Base-by-base conservation (phyloP, 1,284 basidiomycete genomes). In the Xerocomus amazonicus region DNA sequence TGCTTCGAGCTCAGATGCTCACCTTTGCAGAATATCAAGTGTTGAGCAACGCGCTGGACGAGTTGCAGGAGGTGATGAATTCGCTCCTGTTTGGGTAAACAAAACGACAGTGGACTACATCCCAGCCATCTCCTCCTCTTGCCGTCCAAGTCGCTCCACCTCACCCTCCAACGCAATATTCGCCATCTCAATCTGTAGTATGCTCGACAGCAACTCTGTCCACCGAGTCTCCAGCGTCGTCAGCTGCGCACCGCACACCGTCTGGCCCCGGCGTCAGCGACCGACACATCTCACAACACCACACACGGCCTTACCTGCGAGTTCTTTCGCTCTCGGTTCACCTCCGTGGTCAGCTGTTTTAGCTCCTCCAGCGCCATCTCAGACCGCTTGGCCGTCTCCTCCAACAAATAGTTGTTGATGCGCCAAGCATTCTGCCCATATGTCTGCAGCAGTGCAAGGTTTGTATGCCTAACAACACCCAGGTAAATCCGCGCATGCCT, bases 401-500 rank as follows among this genome's bases (percentile, higher is more conserved):
- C 92, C 23, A 93, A 72, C 29, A 90, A 76, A 65, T 92, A 94
- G 70, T 97, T 96, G 65, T 91, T 84, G 67, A 96, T 84, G 56
- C 87, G 80, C 90, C 92, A 97, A 9, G 88, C 85, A 72, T 97
- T 97, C 10, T 87, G 73, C 2, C 92, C 97, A 66, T 96, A 95
- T 38, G 83, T 84, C 65, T 92, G 85, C 36, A 97, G 71, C 17
- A 99, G 73, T 8, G 86, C 81, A 36, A 95, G 73, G 73, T 98
- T 98, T 36, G 86, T 85, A 58, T 90, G 83, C 56, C 91, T 93
- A 31, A 9, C 48, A 35, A 47, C n/a, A 34, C 47, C 29, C 42
- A 17, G 32, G 46, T 54, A 4, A 51, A 40, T 19, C 27, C 19
- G 26, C 10, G 26, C 34, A 12, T 53, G 41, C 16, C 40, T 35